Base-by-base conservation (phyloP, 2,329 filamentous ascomycete genomes). In the Colletotrichum chrysophilum region DNA sequence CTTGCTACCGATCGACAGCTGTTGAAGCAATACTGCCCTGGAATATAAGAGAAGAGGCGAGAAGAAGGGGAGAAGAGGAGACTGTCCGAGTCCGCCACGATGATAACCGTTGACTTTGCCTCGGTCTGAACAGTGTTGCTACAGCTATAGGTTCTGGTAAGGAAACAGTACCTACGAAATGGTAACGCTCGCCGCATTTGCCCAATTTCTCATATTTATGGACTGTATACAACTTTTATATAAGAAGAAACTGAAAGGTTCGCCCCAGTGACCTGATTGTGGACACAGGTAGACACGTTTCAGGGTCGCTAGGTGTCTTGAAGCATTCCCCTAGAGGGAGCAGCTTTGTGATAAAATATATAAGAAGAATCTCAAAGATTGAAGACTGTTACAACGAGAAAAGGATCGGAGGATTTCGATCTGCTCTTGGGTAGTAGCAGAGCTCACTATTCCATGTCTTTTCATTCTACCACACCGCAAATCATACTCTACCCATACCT, bases 271-370 rank as follows among this genome's bases (percentile, higher is more conserved):
- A n/a, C 38, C 13, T 48, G 4, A 3, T 2, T 10, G 16, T 5
- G 8, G 16, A 18, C 9, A 48, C 5, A 48, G 2, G 2, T 7
- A 48, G 18, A 48, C 43, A 13, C 0, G 1, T 21, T 48, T 7
- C 5, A 48, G 3, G 0, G 5, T 2, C 1, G 1, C 10, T 13
- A 13, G 43, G n/a, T 0, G n/a, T 2, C 4, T n/a, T 3, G 38
- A 1, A 43, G 9, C 18, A 2, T n/a, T n/a, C 18, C 2, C 38
- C 36, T 1, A 38, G 0, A 3, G 18, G 2, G 5, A 12, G 1
- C n/a, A 43, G 1, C 18, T 5, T 12, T 4, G 2, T 48, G 1
- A 16, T 5, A 0, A 6, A 21, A 0, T 1, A 7, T 21, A 48
- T 48, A 13, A 48, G n/a, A 13, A 48, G 43, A 48, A 0, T 1